Base-by-base conservation (phyloP, 495 filamentous ascomycete genomes). In the Talaromyces trachyspermus region DNA sequence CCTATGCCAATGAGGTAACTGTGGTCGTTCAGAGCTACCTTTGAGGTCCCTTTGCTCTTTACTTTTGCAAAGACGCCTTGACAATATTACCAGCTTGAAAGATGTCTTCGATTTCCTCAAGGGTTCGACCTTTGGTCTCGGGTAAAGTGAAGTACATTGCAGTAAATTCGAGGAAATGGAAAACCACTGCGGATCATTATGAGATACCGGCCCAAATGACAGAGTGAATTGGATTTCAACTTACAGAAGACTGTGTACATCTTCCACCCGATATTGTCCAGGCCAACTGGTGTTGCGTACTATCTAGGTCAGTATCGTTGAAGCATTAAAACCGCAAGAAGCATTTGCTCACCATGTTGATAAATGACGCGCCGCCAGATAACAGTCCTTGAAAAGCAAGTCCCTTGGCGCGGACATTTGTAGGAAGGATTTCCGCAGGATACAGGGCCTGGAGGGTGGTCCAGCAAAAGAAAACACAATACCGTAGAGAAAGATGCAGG, bases 391-490 rank as follows among this genome's bases (percentile, higher is more conserved):
- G 48, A 12, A 19, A 12, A 39, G 33, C 82, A 72, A 84, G 80
- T 0, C 83, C 83, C 61, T 86, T 86, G 11, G 77, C 83, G n/a
- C 83, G 74, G 48, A 70, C 71, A 38, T 81, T 74, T 54, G 71
- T 78, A 2, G 67, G 61, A 8, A 87, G 65, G 43, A 73, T 76
- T 61, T 87, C 84, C n/a, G 83, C 74, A 0, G 80, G 79, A 63
- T 86, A 88, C 48, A 87, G 67, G 24, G 77, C 77, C 57, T 85
- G 83, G 22, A 85, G 65, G 0, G 84, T 82, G 8, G 84, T 86
- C 66, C 77, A 79, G 5, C 80, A 82, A 77, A 68, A 1, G 77
- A 78, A 67, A 72, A 84, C 2, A 75, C 67, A 20, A 79, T 74
- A 14, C 83, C 82, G 53, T 85, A 85, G 38, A 87, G 58, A 59